Percentiles rank a stretch among this genome's conserved stretches.
phyloP scores from a whole-genome alignment of 2,329 filamentous ascomycete genomes.

The Talaromyces sp. region DNA sequence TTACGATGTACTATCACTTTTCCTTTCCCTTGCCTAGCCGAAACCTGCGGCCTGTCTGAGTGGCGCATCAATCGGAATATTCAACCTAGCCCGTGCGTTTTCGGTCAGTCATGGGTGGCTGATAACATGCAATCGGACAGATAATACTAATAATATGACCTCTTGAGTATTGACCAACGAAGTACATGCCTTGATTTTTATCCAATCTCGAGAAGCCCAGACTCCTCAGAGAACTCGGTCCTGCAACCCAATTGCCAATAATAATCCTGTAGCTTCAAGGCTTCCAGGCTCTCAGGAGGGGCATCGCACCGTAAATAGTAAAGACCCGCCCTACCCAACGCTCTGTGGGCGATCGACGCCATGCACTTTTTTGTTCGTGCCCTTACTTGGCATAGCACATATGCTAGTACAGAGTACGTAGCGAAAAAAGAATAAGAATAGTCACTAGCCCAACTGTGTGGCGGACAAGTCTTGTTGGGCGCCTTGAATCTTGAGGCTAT shows the following conservation, averaged over 20 bases:
- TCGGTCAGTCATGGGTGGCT: neutral
- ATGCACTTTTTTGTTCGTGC: neutral
- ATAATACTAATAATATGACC: neutral
- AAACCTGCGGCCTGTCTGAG: neutral
- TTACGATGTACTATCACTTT: neutral
- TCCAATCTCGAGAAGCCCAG: neutral
- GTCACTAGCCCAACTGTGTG: neutral
- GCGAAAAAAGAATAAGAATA: neutral
- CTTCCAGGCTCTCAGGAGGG: neutral
- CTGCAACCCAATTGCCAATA: neutral
- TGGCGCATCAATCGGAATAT: neutral
- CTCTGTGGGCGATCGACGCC: neutral
- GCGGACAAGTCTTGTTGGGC: neutral
- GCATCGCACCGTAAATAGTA: neutral
- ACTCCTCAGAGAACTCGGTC: neutral
- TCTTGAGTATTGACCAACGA: no score
- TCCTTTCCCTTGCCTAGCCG: neutral
- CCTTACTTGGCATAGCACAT: neutral
- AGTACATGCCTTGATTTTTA: neutral
- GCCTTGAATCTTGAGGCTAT: neutral
- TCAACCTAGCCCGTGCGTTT: neutral
- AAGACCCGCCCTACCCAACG: neutral
- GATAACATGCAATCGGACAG: neutral
- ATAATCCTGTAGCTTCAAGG: neutral
- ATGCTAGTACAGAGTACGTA: neutral